These are phyloP conservation scores for Exophiala xenobiotica DNA, from an alignment of 2,329 filamentous ascomycete species.

Conservation along the genomic window DNA sequence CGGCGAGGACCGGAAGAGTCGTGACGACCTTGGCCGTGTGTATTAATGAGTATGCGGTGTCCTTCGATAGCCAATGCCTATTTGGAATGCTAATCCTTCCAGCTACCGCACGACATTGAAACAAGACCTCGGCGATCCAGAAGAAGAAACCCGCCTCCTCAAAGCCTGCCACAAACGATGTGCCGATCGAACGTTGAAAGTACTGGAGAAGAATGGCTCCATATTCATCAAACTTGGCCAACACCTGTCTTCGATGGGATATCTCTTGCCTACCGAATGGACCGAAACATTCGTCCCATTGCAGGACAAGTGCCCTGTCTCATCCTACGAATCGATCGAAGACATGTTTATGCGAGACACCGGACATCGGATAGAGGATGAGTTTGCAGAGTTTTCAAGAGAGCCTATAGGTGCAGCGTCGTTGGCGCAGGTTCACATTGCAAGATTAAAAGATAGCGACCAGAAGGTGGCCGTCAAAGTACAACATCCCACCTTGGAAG, in stretches of 20 bases:
- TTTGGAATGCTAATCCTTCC: conserved; percentile 14
- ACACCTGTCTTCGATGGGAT: conserved; percentile 94
- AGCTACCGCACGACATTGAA: conserved; percentile 89
- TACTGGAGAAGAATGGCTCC: conserved; percentile 92
- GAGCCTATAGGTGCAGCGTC: conserved; percentile 89
- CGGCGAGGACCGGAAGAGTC: conserved; percentile 76
- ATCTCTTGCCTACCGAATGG: conserved; percentile 87
- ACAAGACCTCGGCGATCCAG: conserved; percentile 60
- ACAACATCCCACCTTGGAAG: conserved; percentile 83
- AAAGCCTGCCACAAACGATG: conserved; percentile 89
- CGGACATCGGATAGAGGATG: conserved; percentile 71
- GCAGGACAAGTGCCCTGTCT: conserved; percentile 93
- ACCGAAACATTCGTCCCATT: conserved; percentile 92
- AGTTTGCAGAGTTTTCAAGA: conserved; percentile 80
- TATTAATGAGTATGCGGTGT: conserved; percentile 73
- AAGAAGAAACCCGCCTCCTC: conserved; percentile 66
- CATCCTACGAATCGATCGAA: conserved; percentile 80
- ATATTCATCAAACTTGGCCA: conserved; percentile 99
- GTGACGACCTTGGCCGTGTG: conserved; percentile 71
- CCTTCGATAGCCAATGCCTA: conserved; percentile 4
- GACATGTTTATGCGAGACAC: conserved; percentile 85
- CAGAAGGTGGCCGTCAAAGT: conserved; percentile 94
- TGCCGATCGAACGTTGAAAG: conserved; percentile 78
- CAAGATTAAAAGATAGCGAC: conserved; percentile 75
- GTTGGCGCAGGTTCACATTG: conserved; percentile 89